Evolutionary conservation across 495 filamentous ascomycete species (phyloP).

Genomic region (Niebla homalea): DNA sequence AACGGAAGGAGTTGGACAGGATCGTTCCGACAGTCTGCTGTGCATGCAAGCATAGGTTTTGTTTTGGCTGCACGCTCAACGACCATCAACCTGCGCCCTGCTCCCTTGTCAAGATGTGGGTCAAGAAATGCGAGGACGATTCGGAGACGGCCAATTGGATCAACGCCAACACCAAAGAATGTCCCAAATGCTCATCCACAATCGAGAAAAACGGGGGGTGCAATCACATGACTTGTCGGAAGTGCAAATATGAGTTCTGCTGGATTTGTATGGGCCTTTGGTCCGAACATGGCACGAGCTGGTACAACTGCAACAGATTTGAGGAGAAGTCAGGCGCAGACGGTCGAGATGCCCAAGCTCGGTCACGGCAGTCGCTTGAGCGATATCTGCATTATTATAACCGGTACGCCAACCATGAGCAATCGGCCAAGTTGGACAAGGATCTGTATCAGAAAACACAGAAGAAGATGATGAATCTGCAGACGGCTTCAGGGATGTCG

Average conservation of each 20-base stretch:
- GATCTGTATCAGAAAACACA: slow-evolving; percentile 93
- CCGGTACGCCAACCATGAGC: slow-evolving; percentile 96
- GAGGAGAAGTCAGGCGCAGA: slow-evolving; percentile 90
- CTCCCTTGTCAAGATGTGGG: slow-evolving; percentile 82
- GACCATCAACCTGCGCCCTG: slow-evolving; percentile 95
- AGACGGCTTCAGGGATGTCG: slow-evolving; percentile 84
- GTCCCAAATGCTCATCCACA: slow-evolving; percentile 85
- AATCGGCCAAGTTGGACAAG: slow-evolving; percentile 92
- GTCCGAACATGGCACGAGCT: slow-evolving; percentile 98
- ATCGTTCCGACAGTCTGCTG: slow-evolving; percentile 86
- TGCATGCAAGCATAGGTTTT: slow-evolving; percentile 72
- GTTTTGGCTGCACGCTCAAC: slow-evolving; percentile 85
- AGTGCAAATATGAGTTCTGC: slow-evolving; percentile 97
- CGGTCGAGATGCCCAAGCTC: slow-evolving; percentile 79
- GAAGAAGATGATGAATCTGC: slow-evolving; percentile 95
- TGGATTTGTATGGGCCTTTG: slow-evolving; percentile 99
- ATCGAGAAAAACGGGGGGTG: slow-evolving; percentile 99
- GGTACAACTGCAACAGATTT: slow-evolving; percentile 98
- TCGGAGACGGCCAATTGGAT: slow-evolving; percentile 99
- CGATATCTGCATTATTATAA: slow-evolving; percentile 98
- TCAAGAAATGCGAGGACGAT: slow-evolving; percentile 97
- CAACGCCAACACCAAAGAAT: slow-evolving; percentile 96
- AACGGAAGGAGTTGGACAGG: slow-evolving; percentile 65
- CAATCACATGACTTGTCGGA: slow-evolving; percentile 99
- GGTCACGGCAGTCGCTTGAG: slow-evolving; percentile 77